Evolutionary conservation across 768 basidiomycete species (phyloP), one percentile per base, ranked within the genome.

Genomic region (Omphalotus guepiniiformis): DNA sequence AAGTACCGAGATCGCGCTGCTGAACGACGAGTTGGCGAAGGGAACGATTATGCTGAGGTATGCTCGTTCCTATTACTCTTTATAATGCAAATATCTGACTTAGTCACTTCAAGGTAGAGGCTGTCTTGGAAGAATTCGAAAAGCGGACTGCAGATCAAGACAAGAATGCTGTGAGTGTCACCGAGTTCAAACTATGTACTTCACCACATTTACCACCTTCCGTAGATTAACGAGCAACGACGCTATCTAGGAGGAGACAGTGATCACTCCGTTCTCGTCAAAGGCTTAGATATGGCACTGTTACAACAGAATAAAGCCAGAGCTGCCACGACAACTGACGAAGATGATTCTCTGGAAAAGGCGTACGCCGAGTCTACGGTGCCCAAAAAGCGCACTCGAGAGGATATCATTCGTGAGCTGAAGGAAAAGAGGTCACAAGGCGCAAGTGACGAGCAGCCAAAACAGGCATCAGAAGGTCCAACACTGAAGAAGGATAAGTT

Each of bases 271-370:
- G 78, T 93, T 48, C 79, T 93, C 9, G 89, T 93, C 34, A 95
- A 93, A 59, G 91, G 91, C 22, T 81, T 97, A 38, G 94, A 97
- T 60, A 75, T 85, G 54, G 85, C 90, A 0, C 76, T 96, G 6
- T 72, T 96, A 13, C 87, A 91, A 58, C 88, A 91, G 55, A 83
- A 87, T 53, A 92, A 83, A 64, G 84, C 85, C 3, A 81, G 83
- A 30, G 71, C 69, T 1, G 67, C 72, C 2, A 63, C 70, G n/a
- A 69, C 77, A 12, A 70, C 73, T 3, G 83, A 83, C 39, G 86
- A 88, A 54, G 90, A 95, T 51, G 89, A 88, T 11, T 74, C 79
- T 2, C 81, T 93, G 22, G 94, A 97, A 60, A 75, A 81, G 51
- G 86, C 81, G 0, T 88, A 88, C 62, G 60, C 64, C 21, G 42